A percentile compares a stretch with the other conserved stretches of the same genome.
phyloP scores from a whole-genome alignment of 2,329 filamentous ascomycete genomes.

The Cryoendolithus antarcticus region DNA sequence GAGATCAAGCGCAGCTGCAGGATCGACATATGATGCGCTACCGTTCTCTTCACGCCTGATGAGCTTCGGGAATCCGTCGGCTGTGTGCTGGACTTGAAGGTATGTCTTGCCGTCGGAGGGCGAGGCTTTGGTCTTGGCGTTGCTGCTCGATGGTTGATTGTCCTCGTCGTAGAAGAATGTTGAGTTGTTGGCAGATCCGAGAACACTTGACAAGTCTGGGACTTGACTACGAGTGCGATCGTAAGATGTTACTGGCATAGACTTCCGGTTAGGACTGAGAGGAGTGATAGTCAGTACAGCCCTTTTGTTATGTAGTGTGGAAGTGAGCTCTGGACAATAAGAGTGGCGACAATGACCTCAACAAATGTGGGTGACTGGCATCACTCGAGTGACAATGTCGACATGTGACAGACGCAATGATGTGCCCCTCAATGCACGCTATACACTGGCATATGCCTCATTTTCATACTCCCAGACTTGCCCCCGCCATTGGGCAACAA shows the following conservation, averaged over 20 bases:
- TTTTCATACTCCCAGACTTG: too few relatives aligned
- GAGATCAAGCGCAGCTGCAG: slow-evolving; percentile 62
- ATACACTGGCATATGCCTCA: too few relatives aligned
- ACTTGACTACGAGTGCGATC: slow-evolving; percentile 51
- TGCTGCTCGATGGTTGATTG: slow-evolving; percentile 32
- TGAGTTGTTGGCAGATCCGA: slow-evolving; percentile 75
- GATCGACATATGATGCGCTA: slow-evolving; percentile 64
- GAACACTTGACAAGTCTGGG: slow-evolving; percentile 34
- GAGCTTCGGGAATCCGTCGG: slow-evolving; percentile 80
- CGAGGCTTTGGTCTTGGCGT: slow-evolving; percentile 33
- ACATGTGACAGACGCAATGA: too few relatives aligned
- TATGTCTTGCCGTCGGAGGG: slow-evolving; percentile 57
- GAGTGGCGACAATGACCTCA: not conserved
- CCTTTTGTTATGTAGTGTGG: not conserved
- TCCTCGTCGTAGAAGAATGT: slow-evolving; percentile 75
- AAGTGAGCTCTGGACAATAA: slow-evolving; percentile 1
- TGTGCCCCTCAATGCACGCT: too few relatives aligned
- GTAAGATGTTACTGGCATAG: slow-evolving; percentile 73
- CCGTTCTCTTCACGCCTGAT: slow-evolving; percentile 50
- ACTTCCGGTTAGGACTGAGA: slow-evolving; percentile 71
- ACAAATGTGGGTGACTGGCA: not conserved
- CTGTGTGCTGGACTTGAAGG: slow-evolving; percentile 57
- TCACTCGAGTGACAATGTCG: not conserved
- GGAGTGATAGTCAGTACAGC: not conserved
- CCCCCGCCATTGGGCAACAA: too few relatives aligned